These are phyloP conservation scores for Cicer cuneatum DNA, from an alignment of 306 rosid genomes.

Conservation along the genomic window DNA sequence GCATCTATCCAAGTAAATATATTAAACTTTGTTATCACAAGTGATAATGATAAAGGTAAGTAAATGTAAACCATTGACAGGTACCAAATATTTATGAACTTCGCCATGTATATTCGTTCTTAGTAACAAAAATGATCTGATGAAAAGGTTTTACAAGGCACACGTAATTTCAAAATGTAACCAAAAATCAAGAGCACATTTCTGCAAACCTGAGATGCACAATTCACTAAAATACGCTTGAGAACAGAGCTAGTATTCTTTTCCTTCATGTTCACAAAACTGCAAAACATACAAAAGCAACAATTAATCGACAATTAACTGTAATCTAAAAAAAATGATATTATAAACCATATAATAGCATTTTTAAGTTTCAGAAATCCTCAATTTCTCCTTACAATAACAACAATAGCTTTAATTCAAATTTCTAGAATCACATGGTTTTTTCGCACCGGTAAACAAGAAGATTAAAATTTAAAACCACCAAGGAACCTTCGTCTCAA, in stretches of 20 bases:
- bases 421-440: slow-evolving; percentile 31
- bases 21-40: background rate
- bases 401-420: slow-evolving; percentile 5
- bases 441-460: slow-evolving; percentile 29
- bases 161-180: slow-evolving; percentile 17
- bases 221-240: slow-evolving; percentile 74
- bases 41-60: slow-evolving; percentile 23
- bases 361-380: slow-evolving; percentile 13
- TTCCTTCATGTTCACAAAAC: slow-evolving; percentile 76
- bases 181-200: slow-evolving; percentile 31
- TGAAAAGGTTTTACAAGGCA: slow-evolving; percentile 12
- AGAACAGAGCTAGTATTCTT: slow-evolving; percentile 70
- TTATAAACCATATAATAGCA: background rate
- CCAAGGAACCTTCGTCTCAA: slow-evolving; percentile 3
- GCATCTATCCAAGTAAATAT: slow-evolving; percentile 27
- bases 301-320: slow-evolving; percentile 25
- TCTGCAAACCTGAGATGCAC: slow-evolving; percentile 79
- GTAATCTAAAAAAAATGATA: background rate
- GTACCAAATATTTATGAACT: slow-evolving; percentile 6
- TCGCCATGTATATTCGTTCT: background rate
- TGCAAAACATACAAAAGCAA: slow-evolving; percentile 40
- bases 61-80: slow-evolving; percentile 16
- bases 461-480: slow-evolving; percentile 25
- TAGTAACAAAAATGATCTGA: slow-evolving; percentile 11
- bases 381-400: slow-evolving; percentile 4